phyloP scores from a whole-genome alignment of 257 asterid genomes.

The Lycium ferocissimum region DNA sequence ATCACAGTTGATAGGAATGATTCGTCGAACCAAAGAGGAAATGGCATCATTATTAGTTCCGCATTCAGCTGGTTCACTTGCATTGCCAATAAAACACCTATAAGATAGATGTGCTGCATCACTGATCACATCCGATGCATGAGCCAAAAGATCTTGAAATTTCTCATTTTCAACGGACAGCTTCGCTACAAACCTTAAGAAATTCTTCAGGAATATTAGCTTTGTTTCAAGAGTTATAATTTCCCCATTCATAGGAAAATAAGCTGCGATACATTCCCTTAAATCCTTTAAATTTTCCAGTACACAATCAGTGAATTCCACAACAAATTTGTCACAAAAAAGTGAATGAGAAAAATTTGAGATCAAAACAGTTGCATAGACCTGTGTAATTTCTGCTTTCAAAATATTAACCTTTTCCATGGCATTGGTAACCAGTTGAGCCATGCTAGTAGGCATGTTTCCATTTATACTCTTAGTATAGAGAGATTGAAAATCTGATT shows the following conservation, averaged over 20 bases:
- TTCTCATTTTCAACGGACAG: conserved; percentile 14
- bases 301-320: not conserved
- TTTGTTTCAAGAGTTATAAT: not conserved
- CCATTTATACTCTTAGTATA: not conserved
- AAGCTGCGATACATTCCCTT: not conserved
- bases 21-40: not conserved
- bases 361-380: not conserved
- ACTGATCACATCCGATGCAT: not conserved
- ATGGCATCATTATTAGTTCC: not conserved
- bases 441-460: not conserved
- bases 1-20: not conserved
- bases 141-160: not conserved
- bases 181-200: not conserved
- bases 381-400: not conserved
- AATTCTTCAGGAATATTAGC: conserved; percentile 19
- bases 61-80: not conserved
- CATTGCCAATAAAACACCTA: not conserved
- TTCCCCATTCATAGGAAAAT: not conserved
- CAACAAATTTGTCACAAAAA: conserved; percentile 6
- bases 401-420: not conserved
- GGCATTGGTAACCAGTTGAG: conserved; percentile 16
- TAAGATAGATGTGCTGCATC: conserved; percentile 3
- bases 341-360: not conserved
- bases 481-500: conserved; percentile 20
- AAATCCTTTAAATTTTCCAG: not conserved